Evolutionary conservation across 805 yeast genomes (phyloP), one percentile per base, ranked within the genome.

Genomic region (Lipomyces spencermartinsiae): DNA sequence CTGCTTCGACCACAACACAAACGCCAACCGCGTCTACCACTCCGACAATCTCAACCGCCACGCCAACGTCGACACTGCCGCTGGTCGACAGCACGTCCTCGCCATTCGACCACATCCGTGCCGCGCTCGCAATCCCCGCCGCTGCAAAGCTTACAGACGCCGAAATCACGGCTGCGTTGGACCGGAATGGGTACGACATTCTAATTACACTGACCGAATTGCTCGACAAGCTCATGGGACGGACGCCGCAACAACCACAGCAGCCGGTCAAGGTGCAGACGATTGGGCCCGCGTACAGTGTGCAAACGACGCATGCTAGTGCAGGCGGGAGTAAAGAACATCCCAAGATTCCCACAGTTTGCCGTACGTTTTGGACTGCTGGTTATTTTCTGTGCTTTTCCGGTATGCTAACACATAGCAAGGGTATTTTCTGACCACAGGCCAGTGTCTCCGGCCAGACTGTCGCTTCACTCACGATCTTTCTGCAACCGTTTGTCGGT

Each of bases 401-500:
- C 3, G 22, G 49, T 16, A 25, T 3, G 29, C 29, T 43, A 43
- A n/a, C 37, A 57, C 33, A 37, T n/a, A 8, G 29, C 16, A 35
- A 67, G 70, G 82, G n/a, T 84, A 80, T 68, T 79, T 78, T 65
- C 71, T 82, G 5, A 79, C 78, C 53, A 75, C 74, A 34, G 86
- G 86, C 1, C 74, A 76, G 22, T 83, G 86, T 63, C 72, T 81
- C 12, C 78, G 85, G 14, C 71, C 80, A 4, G 85, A 83, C 67
- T 83, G 86, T 74, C 78, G 78, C 66, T 83, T 82, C 65, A 77
- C 83, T 62, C 86, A 83, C 72, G 85, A 84, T 65, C 60, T 83
- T 37, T 75, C 81, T 1, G 72, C 77, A n/a, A 74, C 82, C 31
- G 78, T 81, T 8, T 83, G 86, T 66, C 76, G 83, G 35, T 84